Base-by-base conservation (phyloP, 2,329 filamentous ascomycete species). In the Dryadomyces quercus-mongolicae region DNA sequence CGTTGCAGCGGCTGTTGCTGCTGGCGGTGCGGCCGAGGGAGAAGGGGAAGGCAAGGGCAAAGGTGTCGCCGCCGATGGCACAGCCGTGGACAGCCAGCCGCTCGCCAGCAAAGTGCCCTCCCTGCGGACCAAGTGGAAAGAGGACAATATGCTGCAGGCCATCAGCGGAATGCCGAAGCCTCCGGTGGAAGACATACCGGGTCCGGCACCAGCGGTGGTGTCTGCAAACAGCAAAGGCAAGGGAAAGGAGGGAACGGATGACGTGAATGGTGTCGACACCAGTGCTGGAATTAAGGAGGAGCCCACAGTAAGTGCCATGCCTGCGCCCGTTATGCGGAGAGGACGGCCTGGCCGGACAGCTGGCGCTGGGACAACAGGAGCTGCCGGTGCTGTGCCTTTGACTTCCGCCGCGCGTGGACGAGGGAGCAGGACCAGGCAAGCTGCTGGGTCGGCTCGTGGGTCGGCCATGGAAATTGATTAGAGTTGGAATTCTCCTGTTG, bases 91-190 rank as follows among this genome's bases (percentile, higher is more conserved):
- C 45, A 54, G 51, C 25, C 40, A 44, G 63, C 5, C 55, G 55
- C 6, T 74, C 8, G 66, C 69, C 13, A 67, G 68, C 3, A 60
- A 62, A 10, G 72, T 76, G 15, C 63, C 71, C 1, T 62, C 60
- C 42, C 65, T 76, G 46, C 65, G 62, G 49, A 68, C 69, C 0
- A 66, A 64, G 25, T 77, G 74, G 74, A 67, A 65, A 5, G 71
- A 73, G 36, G 65, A 68, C 40, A 66, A 73, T 57, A 63, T 75
- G 46, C 65, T 76, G 54, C 68, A 73, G 61, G 71, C 73, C 10
- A 68, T 76, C 16, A 74, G 71, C 55, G 72, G 71, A 5, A 71
- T 74, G 49, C 16, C 49, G 9, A 51, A 51, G 31, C 49, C 34
- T 5, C n/a, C 21, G 15, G 53, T 25, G 3, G 54, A 44, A 22